Conservation (phyloP, 2,329 filamentous ascomycete species). For the Diaporthe vaccinii region DNA sequence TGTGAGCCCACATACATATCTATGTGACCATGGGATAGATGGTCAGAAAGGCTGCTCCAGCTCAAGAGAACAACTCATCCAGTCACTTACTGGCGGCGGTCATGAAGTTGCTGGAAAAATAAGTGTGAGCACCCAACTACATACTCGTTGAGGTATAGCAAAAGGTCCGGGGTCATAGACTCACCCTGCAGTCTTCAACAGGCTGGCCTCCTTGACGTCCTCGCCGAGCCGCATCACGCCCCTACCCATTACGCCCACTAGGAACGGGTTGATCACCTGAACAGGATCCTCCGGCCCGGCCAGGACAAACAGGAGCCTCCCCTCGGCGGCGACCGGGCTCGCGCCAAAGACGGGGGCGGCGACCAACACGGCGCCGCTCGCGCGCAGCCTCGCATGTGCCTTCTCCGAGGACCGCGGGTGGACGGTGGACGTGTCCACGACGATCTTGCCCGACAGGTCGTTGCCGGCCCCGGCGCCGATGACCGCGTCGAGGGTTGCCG, state of each 20-base stretch:
- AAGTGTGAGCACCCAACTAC: neutral
- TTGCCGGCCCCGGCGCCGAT: constrained; percentile 56
- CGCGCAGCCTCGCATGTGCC: constrained; percentile 48
- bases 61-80: too few relatives aligned
- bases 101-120: constrained; percentile 58
- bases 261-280: constrained; percentile 52
- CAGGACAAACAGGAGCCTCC: constrained; percentile 60
- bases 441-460: constrained; percentile 54
- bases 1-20: neutral
- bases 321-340: constrained; percentile 61
- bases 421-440: constrained; percentile 65
- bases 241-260: constrained; percentile 58
- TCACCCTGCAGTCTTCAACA: constrained; percentile 63
- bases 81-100: constrained; percentile 51
- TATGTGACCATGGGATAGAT: neutral
- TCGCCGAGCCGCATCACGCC: constrained; percentile 58
- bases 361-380: constrained; percentile 53
- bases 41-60: neutral
- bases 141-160: neutral
- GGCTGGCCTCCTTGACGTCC: constrained; percentile 57
- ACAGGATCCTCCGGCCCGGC: constrained; percentile 57
- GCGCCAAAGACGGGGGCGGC: constrained; percentile 65
- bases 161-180: constrained; percentile 46
- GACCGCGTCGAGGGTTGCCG: constrained; percentile 70
- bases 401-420: constrained; percentile 58